These are phyloP conservation scores for Lunularia cruciata DNA, from an alignment of 225 moss, liverwort and hornwort genomes.

Conservation along the genomic window DNA sequence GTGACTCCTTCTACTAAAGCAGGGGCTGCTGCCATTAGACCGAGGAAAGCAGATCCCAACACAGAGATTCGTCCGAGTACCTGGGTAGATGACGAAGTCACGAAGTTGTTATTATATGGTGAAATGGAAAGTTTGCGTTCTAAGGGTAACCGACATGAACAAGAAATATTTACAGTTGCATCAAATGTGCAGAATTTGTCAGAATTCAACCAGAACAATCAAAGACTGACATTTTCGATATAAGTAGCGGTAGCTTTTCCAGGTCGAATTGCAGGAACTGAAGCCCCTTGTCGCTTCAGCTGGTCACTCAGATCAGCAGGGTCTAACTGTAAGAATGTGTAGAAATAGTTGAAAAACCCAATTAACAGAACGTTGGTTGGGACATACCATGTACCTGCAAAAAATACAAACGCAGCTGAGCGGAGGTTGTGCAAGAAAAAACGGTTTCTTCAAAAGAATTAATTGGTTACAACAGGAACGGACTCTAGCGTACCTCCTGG, in stretches of 20 bases:
- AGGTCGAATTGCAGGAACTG: conserved; percentile 92
- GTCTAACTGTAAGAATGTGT: conserved; percentile 94
- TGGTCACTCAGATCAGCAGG: conserved; percentile 96
- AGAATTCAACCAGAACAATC: background rate
- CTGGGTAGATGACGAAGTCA: conserved; percentile 28
- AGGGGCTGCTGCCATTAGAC: conserved; percentile 82
- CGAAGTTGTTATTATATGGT: background rate
- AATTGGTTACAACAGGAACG: no score
- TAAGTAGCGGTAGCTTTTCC: conserved; percentile 90
- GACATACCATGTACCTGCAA: conserved; percentile 79
- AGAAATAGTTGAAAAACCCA: conserved; percentile 99
- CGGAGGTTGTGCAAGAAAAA: no score
- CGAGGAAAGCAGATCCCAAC: conserved; percentile 74
- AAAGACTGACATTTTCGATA: conserved; percentile 64
- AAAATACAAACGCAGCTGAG: no score
- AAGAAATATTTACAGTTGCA: background rate
- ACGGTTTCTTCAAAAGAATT: no score
- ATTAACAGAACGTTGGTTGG: conserved; percentile 89
- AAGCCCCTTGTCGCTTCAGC: conserved; percentile 97
- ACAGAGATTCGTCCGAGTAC: conserved; percentile 80
- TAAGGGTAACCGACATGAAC: no score
- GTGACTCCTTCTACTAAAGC: conserved; percentile 84
- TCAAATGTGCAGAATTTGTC: background rate
- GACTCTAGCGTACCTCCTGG: conserved; percentile 74
- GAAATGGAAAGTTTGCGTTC: background rate